A percentile compares a stretch with the other conserved stretches of the same genome.
Conservation (phyloP, 75 land plant species). For the Azolla pinnata region DNA sequence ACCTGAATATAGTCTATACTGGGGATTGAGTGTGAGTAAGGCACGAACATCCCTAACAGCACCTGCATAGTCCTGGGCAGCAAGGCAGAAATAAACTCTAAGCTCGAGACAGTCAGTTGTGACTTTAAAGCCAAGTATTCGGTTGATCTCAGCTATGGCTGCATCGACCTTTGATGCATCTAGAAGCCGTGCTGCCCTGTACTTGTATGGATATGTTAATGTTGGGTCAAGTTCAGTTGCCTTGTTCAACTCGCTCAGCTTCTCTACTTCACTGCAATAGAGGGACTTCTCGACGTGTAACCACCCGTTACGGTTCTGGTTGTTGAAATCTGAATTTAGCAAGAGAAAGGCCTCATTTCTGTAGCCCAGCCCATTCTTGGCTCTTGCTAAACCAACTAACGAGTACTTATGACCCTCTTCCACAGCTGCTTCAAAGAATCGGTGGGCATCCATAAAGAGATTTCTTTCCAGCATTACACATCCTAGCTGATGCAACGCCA, state of each 20-base stretch:
- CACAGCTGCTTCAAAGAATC: slow-evolving; percentile 59
- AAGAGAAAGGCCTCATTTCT: slow-evolving; percentile 37
- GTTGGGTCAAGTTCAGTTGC: slow-evolving; percentile 96
- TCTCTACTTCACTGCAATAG: slow-evolving; percentile 58
- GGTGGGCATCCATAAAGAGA: slow-evolving; percentile 68
- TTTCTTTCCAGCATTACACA: slow-evolving; percentile 76
- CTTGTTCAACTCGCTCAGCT: slow-evolving; percentile 63
- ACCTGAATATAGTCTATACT: slow-evolving; percentile 78
- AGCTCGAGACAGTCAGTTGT: slow-evolving; percentile 87
- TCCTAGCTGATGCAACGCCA: slow-evolving; percentile 80
- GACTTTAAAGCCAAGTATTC: slow-evolving; percentile 78
- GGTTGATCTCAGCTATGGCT: slow-evolving; percentile 79
- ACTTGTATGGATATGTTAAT: slow-evolving; percentile 83
- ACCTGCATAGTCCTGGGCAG: slow-evolving; percentile 64
- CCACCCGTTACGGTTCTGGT: slow-evolving; percentile 65
- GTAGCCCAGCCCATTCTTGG: slow-evolving; percentile 43
- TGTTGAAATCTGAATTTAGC: slow-evolving; percentile 40
- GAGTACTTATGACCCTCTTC: slow-evolving; percentile 82
- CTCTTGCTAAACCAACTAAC: slow-evolving; percentile 58
- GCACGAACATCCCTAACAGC: slow-evolving; percentile 85
- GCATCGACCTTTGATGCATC: slow-evolving; percentile 53
- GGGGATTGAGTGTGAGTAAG: slow-evolving; percentile 73
- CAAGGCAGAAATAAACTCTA: slow-evolving; percentile 72
- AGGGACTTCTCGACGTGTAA: slow-evolving; percentile 87
- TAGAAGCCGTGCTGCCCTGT: slow-evolving; percentile 79